Base-by-base conservation (phyloP, 1,284 basidiomycete genomes). In the Ustilago nuda region DNA sequence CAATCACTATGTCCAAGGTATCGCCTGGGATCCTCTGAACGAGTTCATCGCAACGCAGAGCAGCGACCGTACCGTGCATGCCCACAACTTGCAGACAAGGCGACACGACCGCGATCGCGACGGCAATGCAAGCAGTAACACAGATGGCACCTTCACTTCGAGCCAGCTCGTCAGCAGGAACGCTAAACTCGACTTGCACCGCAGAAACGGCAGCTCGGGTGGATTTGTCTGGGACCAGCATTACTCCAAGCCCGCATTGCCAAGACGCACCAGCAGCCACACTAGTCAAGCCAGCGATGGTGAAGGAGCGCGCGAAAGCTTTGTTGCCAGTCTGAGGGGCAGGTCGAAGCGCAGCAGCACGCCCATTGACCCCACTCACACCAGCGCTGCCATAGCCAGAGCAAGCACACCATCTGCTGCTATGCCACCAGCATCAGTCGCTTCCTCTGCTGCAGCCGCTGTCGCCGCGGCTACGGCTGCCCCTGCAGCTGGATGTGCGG, bases 1-100 rank as follows among this genome's bases (percentile, higher is more conserved):
- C 68, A 80, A 73, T 39, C 84, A 84, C 61, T 84, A 85, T 66
- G 78, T 85, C 8, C 84, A 85, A 56, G 84, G 84, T n/a, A 80
- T 85, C 13, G 81, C 83, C 11, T 85, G 84, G 84, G 84, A 85
- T 68, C 84, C 84, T 4, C 66, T 82, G 54, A 78, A 80, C 58
- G 73, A 79, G 54, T 83, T 77, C 66, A 66, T 85, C 48, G 84
- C 84, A 4, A 85, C 84, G 1, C 83, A 85, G 63, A 83, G 81
- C 63, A 82, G 80, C 62, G 84, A 85, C 56, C 79, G 84, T 19
- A 69, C 69, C 13, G 81, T 85, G 23, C 83, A 83, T 46, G 74
- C 84, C 0, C 79, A 83, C 74, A 61, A 66, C 41, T 61, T 80
- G 7, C 67, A 69, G 39, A 61, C 61, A 53, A 54, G 60, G 19